Evolutionary conservation across 2,329 filamentous ascomycete genomes (phyloP), one percentile per base, ranked within the genome.

Genomic region (Curvularia sp.): DNA sequence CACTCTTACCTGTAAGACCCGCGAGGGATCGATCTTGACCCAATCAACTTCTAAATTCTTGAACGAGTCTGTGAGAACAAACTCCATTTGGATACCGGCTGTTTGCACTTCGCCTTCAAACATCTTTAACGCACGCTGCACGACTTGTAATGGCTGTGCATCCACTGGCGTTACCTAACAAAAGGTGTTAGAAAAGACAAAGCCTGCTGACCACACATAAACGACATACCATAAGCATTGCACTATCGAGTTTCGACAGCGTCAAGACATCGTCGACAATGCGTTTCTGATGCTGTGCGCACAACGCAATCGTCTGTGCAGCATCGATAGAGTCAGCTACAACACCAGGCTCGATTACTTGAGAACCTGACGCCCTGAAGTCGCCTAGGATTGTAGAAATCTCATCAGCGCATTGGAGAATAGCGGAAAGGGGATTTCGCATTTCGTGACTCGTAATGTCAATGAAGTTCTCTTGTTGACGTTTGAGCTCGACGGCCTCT

Each of bases 401-500:
- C 72, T 92, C 89, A 66, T 93, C 90, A 5, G 89, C 88, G 68
- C 89, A 92, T 74, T 93, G 90, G 27, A 92, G 78, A 39, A 93
- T 88, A 5, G 89, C 90, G 25, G 86, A 89, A 2, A 93, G 80
- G 0, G 90, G 90, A 66, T 93, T 93, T 19, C 89, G 85, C 87
- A 92, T 89, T 69, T 91, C 89, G 74, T 91, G 89, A 60, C 84
- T 88, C 3, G 88, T 90, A 62, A 92, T 91, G 74, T 92, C 90
- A 68, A 93, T 91, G 67, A 93, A 93, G 63, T 90, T 90, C 67
- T 93, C 89, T 70, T 94, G 91, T 70, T 91, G 89, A 5, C 88
- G 82, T 75, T 95, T 95, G 60, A 93, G 82, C 72, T 94, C 89
- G 2, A 93, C 86, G 0, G 91, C 92, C 73, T 95, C 91, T 69